phyloP scores from a whole-genome alignment of 1,284 basidiomycete species.

The Taiwanofungus camphoratus region DNA sequence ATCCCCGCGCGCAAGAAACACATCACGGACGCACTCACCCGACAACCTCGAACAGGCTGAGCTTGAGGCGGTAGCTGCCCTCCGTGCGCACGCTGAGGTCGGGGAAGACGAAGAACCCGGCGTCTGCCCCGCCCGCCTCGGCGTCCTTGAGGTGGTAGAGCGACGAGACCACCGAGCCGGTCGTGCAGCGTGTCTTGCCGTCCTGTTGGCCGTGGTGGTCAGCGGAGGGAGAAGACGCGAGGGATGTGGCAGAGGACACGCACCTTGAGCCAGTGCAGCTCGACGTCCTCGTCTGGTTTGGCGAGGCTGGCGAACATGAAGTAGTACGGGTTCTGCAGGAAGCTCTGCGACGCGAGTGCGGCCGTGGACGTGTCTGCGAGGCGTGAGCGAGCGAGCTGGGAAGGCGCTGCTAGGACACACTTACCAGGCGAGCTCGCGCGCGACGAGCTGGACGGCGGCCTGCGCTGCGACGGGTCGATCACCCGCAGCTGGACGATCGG shows the following conservation, averaged over 20 bases:
- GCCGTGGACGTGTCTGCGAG: constrained; percentile 15
- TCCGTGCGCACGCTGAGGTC: constrained; percentile 87
- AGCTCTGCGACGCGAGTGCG: constrained; percentile 40
- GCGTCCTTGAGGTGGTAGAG: constrained; percentile 95
- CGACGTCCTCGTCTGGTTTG: constrained; percentile 85
- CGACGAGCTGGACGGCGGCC: constrained; percentile 19
- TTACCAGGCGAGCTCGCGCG: constrained; percentile 27
- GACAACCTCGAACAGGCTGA: constrained; percentile 90
- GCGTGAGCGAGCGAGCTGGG: constrained; percentile 6
- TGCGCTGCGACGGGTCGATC: constrained; percentile 57
- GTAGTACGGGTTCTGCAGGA: constrained; percentile 87
- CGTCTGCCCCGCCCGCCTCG: constrained; percentile 77
- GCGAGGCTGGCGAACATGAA: constrained; percentile 92
- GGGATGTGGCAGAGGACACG: constrained; percentile 11
- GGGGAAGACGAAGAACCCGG: constrained; percentile 89
- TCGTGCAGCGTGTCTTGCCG: constrained; percentile 85
- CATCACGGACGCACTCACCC: no score
- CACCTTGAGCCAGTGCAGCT: constrained; percentile 86
- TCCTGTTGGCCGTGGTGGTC: constrained; percentile 39
- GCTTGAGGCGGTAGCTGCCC: constrained; percentile 82
- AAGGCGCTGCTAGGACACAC: constrained; percentile 5
- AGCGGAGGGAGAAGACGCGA: neutral
- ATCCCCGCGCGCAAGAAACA: no score
- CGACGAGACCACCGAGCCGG: constrained; percentile 85
- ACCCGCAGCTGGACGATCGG: constrained; percentile 95